These are phyloP conservation scores for Jamesozyma rosinii DNA, from an alignment of 805 yeast genomes.

Conservation along the genomic window DNA sequence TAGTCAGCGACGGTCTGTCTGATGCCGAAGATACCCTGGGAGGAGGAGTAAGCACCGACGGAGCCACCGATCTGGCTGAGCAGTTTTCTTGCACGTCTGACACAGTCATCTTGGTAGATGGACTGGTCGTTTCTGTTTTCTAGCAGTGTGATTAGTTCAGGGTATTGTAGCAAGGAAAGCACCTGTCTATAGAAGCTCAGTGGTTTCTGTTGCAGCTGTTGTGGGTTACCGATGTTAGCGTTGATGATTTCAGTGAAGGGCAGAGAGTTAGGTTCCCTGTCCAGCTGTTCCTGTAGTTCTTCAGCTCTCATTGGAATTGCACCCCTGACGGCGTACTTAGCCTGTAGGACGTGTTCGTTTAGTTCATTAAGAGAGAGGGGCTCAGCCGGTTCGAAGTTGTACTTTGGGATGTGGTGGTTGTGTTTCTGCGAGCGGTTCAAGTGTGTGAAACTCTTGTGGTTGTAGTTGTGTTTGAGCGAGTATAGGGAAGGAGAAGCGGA, in stretches of 20 bases:
- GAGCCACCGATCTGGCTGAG: slow-evolving; percentile 58
- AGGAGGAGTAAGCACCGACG: slow-evolving; percentile 90
- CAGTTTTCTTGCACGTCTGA: slow-evolving; percentile 56
- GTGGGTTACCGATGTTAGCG: slow-evolving; percentile 97
- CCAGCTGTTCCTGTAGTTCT: slow-evolving; percentile 53
- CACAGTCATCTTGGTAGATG: slow-evolving; percentile 54
- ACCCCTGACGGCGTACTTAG: slow-evolving; percentile 96
- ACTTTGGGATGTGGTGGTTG: background rate
- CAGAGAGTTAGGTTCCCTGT: slow-evolving; percentile 46
- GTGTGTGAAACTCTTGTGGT: background rate
- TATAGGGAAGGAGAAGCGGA: background rate
- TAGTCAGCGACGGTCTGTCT: slow-evolving; percentile 76
- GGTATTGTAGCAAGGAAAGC: slow-evolving; percentile 76
- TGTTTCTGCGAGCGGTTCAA: background rate
- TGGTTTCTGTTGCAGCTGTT: slow-evolving; percentile 89
- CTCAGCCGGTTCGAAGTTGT: slow-evolving; percentile 25
- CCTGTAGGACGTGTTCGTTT: slow-evolving; percentile 67
- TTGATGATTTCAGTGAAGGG: slow-evolving; percentile 74
- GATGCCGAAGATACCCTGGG: slow-evolving; percentile 73
- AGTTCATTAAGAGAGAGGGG: slow-evolving; percentile 42
- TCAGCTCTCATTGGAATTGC: slow-evolving; percentile 90
- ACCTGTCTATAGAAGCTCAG: slow-evolving; percentile 93
- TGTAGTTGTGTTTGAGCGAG: background rate
- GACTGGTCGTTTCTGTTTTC: slow-evolving; percentile 8
- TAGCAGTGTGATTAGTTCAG: slow-evolving; percentile 44